These are phyloP conservation scores for Zygoascus sp. DNA, from an alignment of 1,139 yeast species.

Conservation along the genomic window DNA sequence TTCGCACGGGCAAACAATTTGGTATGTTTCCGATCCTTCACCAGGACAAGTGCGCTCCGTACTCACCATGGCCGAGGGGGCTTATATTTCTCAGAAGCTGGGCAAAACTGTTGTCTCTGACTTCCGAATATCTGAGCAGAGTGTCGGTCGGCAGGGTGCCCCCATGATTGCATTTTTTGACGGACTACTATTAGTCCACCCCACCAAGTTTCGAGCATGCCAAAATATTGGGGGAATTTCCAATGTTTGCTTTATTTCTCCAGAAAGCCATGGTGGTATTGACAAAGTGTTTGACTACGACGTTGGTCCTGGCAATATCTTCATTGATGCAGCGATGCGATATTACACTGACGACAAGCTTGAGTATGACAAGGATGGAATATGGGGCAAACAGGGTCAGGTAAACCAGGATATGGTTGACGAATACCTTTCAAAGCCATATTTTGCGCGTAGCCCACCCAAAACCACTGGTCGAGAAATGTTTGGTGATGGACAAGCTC, in stretches of 20 bases:
- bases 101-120: constrained; percentile 21
- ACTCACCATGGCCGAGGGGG: constrained; percentile 22
- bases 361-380: constrained; percentile 21
- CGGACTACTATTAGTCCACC: constrained; percentile 20
- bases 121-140: constrained; percentile 23
- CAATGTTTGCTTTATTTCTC: constrained; percentile 21
- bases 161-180: constrained; percentile 25
- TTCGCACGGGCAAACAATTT: constrained; percentile 24
- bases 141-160: constrained; percentile 25
- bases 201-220: constrained; percentile 20
- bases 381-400: constrained; percentile 20
- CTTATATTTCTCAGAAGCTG: constrained; percentile 18
- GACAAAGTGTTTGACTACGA: constrained; percentile 22
- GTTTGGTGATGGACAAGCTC: constrained; percentile 19
- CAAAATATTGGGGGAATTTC: constrained; percentile 24
- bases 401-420: constrained; percentile 20
- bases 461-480: constrained; percentile 24
- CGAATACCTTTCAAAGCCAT: constrained; percentile 18
- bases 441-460: constrained; percentile 19
- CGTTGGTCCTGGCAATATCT: constrained; percentile 22
- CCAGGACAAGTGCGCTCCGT: constrained; percentile 20
- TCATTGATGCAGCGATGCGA: constrained; percentile 25
- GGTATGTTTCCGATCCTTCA: constrained; percentile 22
- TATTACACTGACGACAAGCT: constrained; percentile 18
- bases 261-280: constrained; percentile 20